Evolutionary conservation across 176 grass and related monocot species (phyloP).

Genomic region (Ampelocalamus luodianensis): DNA sequence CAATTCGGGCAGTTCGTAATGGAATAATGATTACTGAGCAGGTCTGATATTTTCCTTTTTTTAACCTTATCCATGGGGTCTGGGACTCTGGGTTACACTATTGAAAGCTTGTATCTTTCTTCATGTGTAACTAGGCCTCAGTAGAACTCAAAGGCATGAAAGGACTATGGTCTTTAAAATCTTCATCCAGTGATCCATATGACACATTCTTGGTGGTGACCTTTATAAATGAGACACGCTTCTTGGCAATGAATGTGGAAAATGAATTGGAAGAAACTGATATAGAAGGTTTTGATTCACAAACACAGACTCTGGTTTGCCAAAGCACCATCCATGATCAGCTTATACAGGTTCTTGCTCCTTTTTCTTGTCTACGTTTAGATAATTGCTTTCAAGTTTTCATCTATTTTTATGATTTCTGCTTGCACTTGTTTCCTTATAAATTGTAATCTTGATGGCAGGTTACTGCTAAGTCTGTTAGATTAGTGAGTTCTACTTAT

Average conservation of each 20-base stretch:
- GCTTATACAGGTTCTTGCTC: constrained; percentile 55
- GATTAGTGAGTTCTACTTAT: constrained; percentile 61
- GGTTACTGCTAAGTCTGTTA: constrained; percentile 66
- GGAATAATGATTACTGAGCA: constrained; percentile 67
- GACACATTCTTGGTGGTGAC: constrained; percentile 72
- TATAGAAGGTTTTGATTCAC: constrained; percentile 71
- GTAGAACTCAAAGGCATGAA: constrained; percentile 76
- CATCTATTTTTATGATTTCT: neutral
- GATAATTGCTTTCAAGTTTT: constrained; percentile 2
- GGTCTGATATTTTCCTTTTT: constrained; percentile 43
- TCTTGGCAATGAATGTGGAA: constrained; percentile 71
- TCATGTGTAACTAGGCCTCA: constrained; percentile 54
- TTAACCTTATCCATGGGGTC: neutral
- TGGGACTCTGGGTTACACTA: constrained; percentile 19
- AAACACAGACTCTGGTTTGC: constrained; percentile 66
- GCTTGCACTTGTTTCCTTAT: neutral
- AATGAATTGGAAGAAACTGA: constrained; percentile 69
- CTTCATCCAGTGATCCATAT: constrained; percentile 57
- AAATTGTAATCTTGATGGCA: constrained; percentile 35
- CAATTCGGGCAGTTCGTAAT: constrained; percentile 64
- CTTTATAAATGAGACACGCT: constrained; percentile 67
- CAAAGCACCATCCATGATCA: constrained; percentile 67
- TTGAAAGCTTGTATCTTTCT: constrained; percentile 27
- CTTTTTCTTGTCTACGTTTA: neutral
- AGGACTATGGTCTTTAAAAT: constrained; percentile 64